Evolutionary conservation across 2,329 filamentous ascomycete species (phyloP), one percentile per base, ranked within the genome.

Genomic region (Aurifilum marmelostoma): DNA sequence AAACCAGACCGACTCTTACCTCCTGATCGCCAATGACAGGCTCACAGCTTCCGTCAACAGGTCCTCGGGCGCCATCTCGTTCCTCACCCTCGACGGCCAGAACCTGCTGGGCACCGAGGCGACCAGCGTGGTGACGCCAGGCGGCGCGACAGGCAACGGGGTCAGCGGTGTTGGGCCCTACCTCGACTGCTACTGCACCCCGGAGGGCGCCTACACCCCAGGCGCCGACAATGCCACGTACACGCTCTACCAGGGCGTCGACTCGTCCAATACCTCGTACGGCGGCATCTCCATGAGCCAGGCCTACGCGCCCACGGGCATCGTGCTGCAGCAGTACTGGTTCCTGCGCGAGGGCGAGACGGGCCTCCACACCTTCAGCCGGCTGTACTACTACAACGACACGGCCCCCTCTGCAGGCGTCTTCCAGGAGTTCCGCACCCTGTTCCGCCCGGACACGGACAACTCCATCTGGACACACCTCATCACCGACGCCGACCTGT

Each of bases 321-420:
- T 90, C 73, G 74, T 85, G 7, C 79, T 91, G 21, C 84, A 90
- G 73, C 88, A 90, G 73, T 90, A 89, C 75, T 90, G 87, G 86
- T 90, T 90, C 72, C 77, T 90, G 2, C 80, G 85, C 14, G 87
- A 89, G 59, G 85, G 84, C 1, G 88, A 91, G 75, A 89, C 88
- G 0, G 88, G 88, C 0, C 75, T 90, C 47, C 88, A 90, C 73
- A 85, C 83, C 0, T 90, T 90, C 76, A 86, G 83, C 68, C 83
- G 87, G n/a, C 76, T 89, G 12, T 81, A 83, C 0, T 91, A 91
- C 72, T 79, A 87, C 75, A 89, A 89, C 74, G 81, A 83, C 68
- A 84, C 83, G 0, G 84, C 79, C 1, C 87, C 87, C 0, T 86
- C 85, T 69, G 77, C 89, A 63, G 80, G 88, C 14, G 87, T 87